Evolutionary conservation across 2,329 filamentous ascomycete genomes (phyloP).

Genomic region (Ophiostoma ulmi): DNA sequence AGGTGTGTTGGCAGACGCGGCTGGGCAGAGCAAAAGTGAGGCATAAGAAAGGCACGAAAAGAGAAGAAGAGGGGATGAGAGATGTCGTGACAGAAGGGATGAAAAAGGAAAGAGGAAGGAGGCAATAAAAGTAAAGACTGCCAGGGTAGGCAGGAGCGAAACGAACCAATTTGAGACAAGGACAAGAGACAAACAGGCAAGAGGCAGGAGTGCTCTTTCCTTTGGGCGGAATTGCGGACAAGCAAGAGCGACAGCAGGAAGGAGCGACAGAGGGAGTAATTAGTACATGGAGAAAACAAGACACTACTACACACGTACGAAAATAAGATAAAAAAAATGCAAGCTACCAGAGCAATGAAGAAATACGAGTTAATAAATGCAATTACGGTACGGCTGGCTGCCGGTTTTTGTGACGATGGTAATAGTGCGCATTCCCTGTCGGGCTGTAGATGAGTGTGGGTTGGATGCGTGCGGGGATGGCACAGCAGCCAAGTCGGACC

Average conservation of each 20-base stretch:
- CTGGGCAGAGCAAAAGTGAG: slow-evolving; percentile 2
- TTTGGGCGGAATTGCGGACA: not conserved
- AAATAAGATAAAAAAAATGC: not conserved
- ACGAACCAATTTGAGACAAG: not conserved
- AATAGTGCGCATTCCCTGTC: not conserved
- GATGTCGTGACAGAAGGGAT: slow-evolving; percentile 15
- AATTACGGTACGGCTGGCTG: slow-evolving; percentile 4
- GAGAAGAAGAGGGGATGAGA: slow-evolving; percentile 6
- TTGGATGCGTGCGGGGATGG: not conserved
- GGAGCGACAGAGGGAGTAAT: not conserved
- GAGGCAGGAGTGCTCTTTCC: slow-evolving; percentile 16
- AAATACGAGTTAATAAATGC: not conserved
- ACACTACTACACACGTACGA: not conserved
- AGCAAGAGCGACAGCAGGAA: not conserved
- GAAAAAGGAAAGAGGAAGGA: not conserved
- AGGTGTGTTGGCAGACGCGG: slow-evolving; percentile 2
- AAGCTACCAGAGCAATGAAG: not conserved
- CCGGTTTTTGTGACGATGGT: not conserved
- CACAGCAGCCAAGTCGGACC: not conserved
- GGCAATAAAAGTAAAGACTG: not conserved
- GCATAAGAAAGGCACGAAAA: not conserved
- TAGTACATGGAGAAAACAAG: not conserved
- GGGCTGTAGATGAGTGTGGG: slow-evolving; percentile 1
- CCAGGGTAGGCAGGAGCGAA: not conserved
- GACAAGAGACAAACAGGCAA: not conserved